A percentile compares a stretch with the other conserved stretches of the same genome.
phyloP scores from a whole-genome alignment of 257 asterid genomes.

The Gynochthodes officinalis region DNA sequence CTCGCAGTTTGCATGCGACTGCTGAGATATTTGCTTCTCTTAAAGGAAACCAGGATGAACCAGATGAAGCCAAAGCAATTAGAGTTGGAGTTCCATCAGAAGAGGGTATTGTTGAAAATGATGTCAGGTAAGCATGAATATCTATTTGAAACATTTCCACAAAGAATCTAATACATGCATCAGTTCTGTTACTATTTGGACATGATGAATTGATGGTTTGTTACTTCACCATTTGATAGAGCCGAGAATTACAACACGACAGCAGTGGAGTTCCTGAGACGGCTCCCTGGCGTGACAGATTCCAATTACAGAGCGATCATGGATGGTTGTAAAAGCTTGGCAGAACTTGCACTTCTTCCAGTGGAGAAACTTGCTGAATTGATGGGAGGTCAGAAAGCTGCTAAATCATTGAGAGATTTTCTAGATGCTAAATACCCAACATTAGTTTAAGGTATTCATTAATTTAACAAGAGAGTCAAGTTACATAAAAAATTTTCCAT shows the following conservation, averaged over 20 bases:
- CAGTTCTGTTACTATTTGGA: neutral
- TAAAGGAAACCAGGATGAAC: slow-evolving; percentile 97
- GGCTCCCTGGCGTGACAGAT: slow-evolving; percentile 93
- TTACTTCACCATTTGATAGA: slow-evolving; percentile 35
- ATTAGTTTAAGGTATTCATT: slow-evolving; percentile 38
- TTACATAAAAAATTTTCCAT: neutral
- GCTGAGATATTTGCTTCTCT: slow-evolving; percentile 80
- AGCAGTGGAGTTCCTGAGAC: slow-evolving; percentile 88
- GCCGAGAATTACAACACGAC: slow-evolving; percentile 92
- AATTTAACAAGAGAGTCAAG: neutral
- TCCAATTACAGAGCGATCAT: slow-evolving; percentile 78
- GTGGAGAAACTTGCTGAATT: slow-evolving; percentile 63
- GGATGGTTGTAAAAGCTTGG: slow-evolving; percentile 79
- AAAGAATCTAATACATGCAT: neutral
- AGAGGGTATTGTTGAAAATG: slow-evolving; percentile 86
- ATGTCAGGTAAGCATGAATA: slow-evolving; percentile 54
- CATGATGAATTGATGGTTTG: slow-evolving; percentile 14
- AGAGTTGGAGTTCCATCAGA: slow-evolving; percentile 97
- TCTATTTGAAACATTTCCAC: neutral
- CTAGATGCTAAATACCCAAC: slow-evolving; percentile 97
- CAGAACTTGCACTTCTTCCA: slow-evolving; percentile 81
- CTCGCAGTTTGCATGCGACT: slow-evolving; percentile 94
- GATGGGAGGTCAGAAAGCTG: slow-evolving; percentile 91
- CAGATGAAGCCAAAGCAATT: slow-evolving; percentile 89
- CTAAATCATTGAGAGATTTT: slow-evolving; percentile 83